These are phyloP conservation scores for Suillus clintonianus DNA, from an alignment of 768 basidiomycete species.

Conservation along the genomic window DNA sequence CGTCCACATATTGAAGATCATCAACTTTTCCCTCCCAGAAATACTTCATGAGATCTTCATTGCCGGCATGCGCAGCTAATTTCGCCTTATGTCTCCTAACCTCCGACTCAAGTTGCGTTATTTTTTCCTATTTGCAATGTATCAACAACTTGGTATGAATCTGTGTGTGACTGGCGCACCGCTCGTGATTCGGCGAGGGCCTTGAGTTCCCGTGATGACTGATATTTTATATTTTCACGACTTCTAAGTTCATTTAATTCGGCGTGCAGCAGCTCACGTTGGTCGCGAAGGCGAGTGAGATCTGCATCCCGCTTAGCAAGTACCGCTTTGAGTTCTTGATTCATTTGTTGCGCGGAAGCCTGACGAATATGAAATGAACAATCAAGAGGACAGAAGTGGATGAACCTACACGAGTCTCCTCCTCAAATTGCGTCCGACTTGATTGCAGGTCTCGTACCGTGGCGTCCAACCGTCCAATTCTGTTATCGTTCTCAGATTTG, in stretches of 20 bases:
- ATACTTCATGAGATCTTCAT: constrained; percentile 73
- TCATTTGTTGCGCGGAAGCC: constrained; percentile 46
- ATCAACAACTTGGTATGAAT: constrained; percentile 13
- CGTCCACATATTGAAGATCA: constrained; percentile 50
- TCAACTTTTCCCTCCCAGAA: constrained; percentile 59
- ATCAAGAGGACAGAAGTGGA: constrained; percentile 10
- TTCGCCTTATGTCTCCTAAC: constrained; percentile 69
- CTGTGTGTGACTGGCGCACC: constrained; percentile 30
- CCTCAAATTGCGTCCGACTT: constrained; percentile 49
- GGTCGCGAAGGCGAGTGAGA: constrained; percentile 65
- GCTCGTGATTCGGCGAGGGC: constrained; percentile 62
- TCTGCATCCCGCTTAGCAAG: constrained; percentile 68
- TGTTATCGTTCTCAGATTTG: constrained; percentile 39
- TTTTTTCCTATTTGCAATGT: constrained; percentile 59
- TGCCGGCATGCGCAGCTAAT: constrained; percentile 72
- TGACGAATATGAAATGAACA: constrained; percentile 21
- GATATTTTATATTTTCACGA: constrained; percentile 58
- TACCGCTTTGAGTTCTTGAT: constrained; percentile 64
- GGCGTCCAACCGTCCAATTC: constrained; percentile 43
- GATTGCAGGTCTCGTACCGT: constrained; percentile 42
- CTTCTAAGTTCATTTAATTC: constrained; percentile 72
- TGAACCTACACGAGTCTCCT: constrained; percentile 42
- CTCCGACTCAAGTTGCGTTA: constrained; percentile 71
- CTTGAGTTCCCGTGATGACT: constrained; percentile 66
- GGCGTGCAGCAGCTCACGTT: constrained; percentile 64